A percentile compares a stretch with the other conserved stretches of the same genome.
phyloP scores from a whole-genome alignment of 495 filamentous ascomycete genomes.

The Penicillium daleae region DNA sequence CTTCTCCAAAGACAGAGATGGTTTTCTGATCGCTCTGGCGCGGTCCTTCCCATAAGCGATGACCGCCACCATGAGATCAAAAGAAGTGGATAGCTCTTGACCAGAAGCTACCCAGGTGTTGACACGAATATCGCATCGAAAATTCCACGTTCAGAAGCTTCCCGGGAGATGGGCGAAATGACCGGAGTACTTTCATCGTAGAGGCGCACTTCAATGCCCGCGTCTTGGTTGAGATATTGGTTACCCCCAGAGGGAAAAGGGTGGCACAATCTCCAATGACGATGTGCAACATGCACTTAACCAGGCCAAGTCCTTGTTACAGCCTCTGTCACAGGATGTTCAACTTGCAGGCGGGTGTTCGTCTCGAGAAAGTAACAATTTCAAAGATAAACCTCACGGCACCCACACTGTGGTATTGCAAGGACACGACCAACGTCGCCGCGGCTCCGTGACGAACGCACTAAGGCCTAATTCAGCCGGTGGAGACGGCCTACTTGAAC shows the following conservation, averaged over 20 bases:
- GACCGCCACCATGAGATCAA: neutral
- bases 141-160: neutral
- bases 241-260: neutral
- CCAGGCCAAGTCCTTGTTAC: too few species aligned
- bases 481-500: too few species aligned
- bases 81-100: neutral
- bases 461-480: too few species aligned
- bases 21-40: neutral
- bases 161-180: neutral
- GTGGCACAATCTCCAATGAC: neutral
- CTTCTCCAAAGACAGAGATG: neutral
- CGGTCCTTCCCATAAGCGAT: neutral
- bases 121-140: neutral
- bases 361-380: too few species aligned
- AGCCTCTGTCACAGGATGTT: too few species aligned
- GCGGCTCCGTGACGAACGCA: too few species aligned
- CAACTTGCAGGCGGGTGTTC: too few species aligned
- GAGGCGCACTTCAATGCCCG: neutral
- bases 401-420: too few species aligned
- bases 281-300: neutral
- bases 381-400: too few species aligned
- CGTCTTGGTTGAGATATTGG: neutral
- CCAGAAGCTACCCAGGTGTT: neutral
- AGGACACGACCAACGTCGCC: too few species aligned
- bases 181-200: neutral